Evolutionary conservation across 1,139 yeast genomes (phyloP).

Genomic region (Diutina ranongensis): DNA sequence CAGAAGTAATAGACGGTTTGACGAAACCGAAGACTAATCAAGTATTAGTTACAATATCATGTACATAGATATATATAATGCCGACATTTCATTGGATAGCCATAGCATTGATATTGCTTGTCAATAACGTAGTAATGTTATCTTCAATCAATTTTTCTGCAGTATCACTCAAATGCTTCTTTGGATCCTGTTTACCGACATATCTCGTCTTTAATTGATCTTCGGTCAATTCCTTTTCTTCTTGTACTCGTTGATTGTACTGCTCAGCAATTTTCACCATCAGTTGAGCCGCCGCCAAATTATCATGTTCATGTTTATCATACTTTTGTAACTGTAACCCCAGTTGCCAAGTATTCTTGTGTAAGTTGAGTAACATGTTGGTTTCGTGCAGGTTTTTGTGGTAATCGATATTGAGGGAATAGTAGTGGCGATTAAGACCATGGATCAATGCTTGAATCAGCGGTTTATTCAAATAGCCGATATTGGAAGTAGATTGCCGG

Average conservation of each 20-base stretch:
- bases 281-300: slow-evolving; percentile 58
- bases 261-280: slow-evolving; percentile 88
- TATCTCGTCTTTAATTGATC: slow-evolving; percentile 90
- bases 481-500: slow-evolving; percentile 92
- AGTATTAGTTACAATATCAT: too few species aligned
- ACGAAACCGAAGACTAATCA: too few species aligned
- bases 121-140: slow-evolving; percentile 74
- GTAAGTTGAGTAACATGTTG: slow-evolving; percentile 86
- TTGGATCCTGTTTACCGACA: slow-evolving; percentile 98
- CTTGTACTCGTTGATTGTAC: slow-evolving; percentile 84
- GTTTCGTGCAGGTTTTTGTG: slow-evolving; percentile 89
- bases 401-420: slow-evolving; percentile 89
- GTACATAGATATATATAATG: neutral
- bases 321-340: slow-evolving; percentile 77
- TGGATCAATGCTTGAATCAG: slow-evolving; percentile 95
- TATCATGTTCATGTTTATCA: slow-evolving; percentile 65
- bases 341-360: slow-evolving; percentile 93
- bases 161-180: slow-evolving; percentile 87
- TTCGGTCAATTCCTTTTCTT: slow-evolving; percentile 79
- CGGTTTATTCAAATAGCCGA: slow-evolving; percentile 95
- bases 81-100: slow-evolving; percentile 32
- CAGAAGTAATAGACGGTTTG: too few species aligned
- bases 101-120: slow-evolving; percentile 81
- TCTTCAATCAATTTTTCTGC: slow-evolving; percentile 83
- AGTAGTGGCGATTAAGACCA: slow-evolving; percentile 94